phyloP scores from a whole-genome alignment of 331 rosid genomes.

The Malus hybrid region DNA sequence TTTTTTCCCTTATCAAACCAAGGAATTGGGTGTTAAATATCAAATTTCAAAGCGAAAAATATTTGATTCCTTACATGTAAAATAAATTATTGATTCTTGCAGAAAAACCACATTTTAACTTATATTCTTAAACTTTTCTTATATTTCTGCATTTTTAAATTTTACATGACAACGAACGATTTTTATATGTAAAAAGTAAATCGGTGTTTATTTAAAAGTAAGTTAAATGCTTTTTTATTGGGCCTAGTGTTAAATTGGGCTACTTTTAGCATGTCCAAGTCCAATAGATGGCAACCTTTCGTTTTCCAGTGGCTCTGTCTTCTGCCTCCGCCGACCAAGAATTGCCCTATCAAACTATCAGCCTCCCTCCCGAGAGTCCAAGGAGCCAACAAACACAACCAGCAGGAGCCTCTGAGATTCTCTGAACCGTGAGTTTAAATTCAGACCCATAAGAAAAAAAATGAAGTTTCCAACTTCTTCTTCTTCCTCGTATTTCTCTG shows the following conservation, averaged over 20 bases:
- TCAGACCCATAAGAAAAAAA: neutral
- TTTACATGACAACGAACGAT: rapidly evolving
- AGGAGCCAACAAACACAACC: neutral
- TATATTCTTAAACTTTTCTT: too few relatives aligned
- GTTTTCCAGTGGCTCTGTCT: neutral
- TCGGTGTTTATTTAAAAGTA: rapidly evolving
- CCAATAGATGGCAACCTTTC: neutral
- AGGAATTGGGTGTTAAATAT: too few relatives aligned
- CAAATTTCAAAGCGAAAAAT: too few relatives aligned
- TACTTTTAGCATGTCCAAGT: neutral
- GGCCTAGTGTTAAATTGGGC: neutral
- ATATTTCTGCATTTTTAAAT: too few relatives aligned
- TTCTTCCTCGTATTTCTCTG: conserved; percentile 10
- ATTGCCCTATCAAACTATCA: neutral
- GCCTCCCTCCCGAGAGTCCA: neutral
- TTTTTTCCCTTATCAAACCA: too few relatives aligned
- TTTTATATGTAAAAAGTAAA: too few relatives aligned
- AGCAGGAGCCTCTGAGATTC: conserved; percentile 25
- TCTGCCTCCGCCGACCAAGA: neutral
- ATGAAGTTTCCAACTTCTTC: conserved; percentile 35
- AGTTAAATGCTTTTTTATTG: neutral
- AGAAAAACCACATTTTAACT: too few relatives aligned
- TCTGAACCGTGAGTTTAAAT: conserved; percentile 8
- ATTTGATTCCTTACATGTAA: too few relatives aligned
- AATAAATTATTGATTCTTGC: too few relatives aligned